Evolutionary conservation across 2,329 filamentous ascomycete species (phyloP), one percentile per base, ranked within the genome.

Genomic region (Phoma sp.): DNA sequence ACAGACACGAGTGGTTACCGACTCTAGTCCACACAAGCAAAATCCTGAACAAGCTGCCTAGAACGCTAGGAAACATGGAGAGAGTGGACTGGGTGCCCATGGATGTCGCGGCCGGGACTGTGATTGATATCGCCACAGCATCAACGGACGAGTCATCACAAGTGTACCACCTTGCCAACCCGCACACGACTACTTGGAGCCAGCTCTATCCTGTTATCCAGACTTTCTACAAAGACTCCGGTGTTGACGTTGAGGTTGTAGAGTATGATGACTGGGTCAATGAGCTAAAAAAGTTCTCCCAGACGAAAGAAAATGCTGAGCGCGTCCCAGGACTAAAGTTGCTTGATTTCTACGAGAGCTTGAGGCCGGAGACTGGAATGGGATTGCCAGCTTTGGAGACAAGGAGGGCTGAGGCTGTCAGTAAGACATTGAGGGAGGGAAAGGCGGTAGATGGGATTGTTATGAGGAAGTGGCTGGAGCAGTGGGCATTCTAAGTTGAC

Each of bases 21-120:
- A 65, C 59, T n/a, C 22, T 72, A 3, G 53, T 72, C 0, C 40
- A 55, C n/a, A 66, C 62, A 0, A 65, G 60, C 31, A 66, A 60
- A 32, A 39, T 43, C 9, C 37, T 72, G 40, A 60, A 61, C 9
- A 47, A 48, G 3, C 8, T 68, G n/a, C 65, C 71, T 1, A 43
- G 38, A 2, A 54, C 48, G 6, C 31, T 69, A 9, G 61, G 63
- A 12, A 41, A 55, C 37, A 27, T 65, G 43, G 53, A 68, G 13
- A 40, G 44, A 6, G 58, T 71, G 0, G 67, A 71, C 32, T 72
- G 69, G 69, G 54, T 71, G 1, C 67, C 67, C 1, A 58, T 65
- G 37, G 64, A 68, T 13, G 17, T 47, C 9, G 53, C 53, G 10
- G 53, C 53, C 9, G 53, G 36, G 12, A 33, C 53, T 5, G 43